Evolutionary conservation across 352 stramenopile genomes (phyloP).

Genomic region (Sclerospora graminicola): DNA sequence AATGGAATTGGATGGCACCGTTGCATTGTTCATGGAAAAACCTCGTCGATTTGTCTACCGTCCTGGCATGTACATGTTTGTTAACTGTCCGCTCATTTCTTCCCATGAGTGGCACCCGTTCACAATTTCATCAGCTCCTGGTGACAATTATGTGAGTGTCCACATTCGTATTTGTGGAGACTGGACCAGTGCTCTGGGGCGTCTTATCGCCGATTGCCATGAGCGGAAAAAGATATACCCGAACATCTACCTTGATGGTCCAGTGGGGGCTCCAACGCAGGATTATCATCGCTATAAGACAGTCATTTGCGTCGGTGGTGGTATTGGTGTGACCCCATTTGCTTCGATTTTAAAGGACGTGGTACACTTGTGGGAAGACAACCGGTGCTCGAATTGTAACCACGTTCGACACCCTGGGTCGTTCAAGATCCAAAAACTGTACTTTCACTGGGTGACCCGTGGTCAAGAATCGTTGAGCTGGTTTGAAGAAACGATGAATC

Average conservation of each 20-base stretch:
- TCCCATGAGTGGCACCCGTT: slow-evolving; percentile 87
- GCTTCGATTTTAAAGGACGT: slow-evolving; percentile 73
- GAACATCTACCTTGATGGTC: slow-evolving; percentile 62
- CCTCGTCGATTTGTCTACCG: slow-evolving; percentile 60
- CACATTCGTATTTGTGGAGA: slow-evolving; percentile 70
- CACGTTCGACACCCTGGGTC: slow-evolving; percentile 53
- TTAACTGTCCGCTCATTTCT: slow-evolving; percentile 80
- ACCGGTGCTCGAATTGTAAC: slow-evolving; percentile 66
- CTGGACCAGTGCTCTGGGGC: slow-evolving; percentile 54
- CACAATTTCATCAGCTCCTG: slow-evolving; percentile 81
- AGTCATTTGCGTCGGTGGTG: slow-evolving; percentile 59
- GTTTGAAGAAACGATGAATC: slow-evolving; percentile 83
- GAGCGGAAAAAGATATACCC: slow-evolving; percentile 53
- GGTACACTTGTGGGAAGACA: slow-evolving; percentile 64
- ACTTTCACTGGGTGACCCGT: slow-evolving; percentile 83
- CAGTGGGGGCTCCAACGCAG: slow-evolving; percentile 61
- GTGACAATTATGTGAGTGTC: slow-evolving; percentile 73
- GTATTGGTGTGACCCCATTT: slow-evolving; percentile 79
- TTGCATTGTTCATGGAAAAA: slow-evolving; percentile 71
- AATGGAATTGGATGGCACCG: slow-evolving; percentile 51
- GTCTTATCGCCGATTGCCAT: slow-evolving; percentile 54
- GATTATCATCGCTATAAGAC: slow-evolving; percentile 71
- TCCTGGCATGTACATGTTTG: slow-evolving; percentile 82
- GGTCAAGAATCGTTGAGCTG: slow-evolving; percentile 69
- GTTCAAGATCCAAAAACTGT: slow-evolving; percentile 77